Percentiles rank a stretch among this genome's conserved stretches.
These are phyloP conservation scores for Gliomastix tumulicola DNA, from an alignment of 2,329 filamentous ascomycete genomes.

Conservation along the genomic window DNA sequence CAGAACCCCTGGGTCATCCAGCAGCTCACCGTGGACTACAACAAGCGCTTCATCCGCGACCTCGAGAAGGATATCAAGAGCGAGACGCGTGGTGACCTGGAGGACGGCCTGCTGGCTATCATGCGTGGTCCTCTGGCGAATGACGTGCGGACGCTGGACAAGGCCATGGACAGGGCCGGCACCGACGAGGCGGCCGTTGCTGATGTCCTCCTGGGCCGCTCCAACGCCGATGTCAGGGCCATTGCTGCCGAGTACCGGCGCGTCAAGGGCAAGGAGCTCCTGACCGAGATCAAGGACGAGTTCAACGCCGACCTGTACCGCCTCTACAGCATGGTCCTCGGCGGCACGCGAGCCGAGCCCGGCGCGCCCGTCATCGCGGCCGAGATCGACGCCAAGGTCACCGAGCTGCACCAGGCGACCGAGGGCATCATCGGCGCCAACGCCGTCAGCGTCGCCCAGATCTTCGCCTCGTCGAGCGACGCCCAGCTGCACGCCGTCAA, in stretches of 20 bases:
- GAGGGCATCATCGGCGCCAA: constrained; percentile 21
- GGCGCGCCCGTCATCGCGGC: constrained; percentile 11
- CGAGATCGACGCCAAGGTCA: constrained; percentile 23
- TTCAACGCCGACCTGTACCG: constrained; percentile 20
- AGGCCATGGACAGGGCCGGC: constrained; percentile 18
- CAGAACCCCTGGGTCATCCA: constrained; percentile 21
- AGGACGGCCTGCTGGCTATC: constrained; percentile 19
- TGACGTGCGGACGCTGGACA: constrained; percentile 19
- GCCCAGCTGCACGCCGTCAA: constrained; percentile 19
- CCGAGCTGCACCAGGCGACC: constrained; percentile 21
- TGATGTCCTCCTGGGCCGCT: constrained; percentile 23
- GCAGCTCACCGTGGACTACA: constrained; percentile 21
- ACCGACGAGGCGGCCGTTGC: constrained; percentile 25
- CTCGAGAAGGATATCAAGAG: constrained; percentile 23
- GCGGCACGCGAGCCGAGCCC: constrained; percentile 17
- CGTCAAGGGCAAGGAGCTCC: constrained; percentile 16
- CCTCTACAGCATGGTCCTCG: constrained; percentile 24
- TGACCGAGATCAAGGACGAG: constrained; percentile 20
- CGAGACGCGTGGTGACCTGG: constrained; percentile 20
- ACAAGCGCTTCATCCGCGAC: constrained; percentile 22
- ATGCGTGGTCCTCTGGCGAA: constrained; percentile 21
- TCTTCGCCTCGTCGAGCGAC: constrained; percentile 21
- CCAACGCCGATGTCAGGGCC: constrained; percentile 25
- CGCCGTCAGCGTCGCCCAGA: constrained; percentile 19
- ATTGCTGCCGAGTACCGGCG: constrained; percentile 20